A percentile compares a stretch with the other conserved stretches of the same genome.
Evolutionary conservation across 805 yeast species (phyloP).

Genomic region (Ogataea degrootiae): DNA sequence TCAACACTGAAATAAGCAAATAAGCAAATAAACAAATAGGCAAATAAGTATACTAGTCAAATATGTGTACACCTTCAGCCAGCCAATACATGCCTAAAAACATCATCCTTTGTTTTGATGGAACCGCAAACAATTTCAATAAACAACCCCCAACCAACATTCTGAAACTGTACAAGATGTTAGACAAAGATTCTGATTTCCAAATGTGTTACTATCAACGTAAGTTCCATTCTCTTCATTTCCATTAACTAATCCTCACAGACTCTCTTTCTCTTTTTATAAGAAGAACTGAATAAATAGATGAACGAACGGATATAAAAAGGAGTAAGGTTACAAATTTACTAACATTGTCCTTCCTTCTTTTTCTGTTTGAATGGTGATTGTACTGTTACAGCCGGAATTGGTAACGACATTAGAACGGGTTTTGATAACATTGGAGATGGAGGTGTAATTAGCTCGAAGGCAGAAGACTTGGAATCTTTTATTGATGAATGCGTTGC

Average conservation of each 20-base stretch:
- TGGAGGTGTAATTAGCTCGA: slow-evolving; percentile 13
- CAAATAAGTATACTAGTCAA: no score
- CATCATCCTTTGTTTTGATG: slow-evolving; percentile 57
- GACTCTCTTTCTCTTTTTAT: no score
- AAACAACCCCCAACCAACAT: slow-evolving; percentile 51
- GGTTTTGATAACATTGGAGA: slow-evolving; percentile 29
- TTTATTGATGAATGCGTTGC: slow-evolving; percentile 38
- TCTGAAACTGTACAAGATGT: slow-evolving; percentile 45
- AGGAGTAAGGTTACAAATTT: neutral
- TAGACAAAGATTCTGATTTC: slow-evolving; percentile 38
- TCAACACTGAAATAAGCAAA: no score
- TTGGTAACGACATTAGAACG: slow-evolving; percentile 48
- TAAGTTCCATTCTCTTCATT: slow-evolving; percentile 9
- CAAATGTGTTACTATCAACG: slow-evolving; percentile 63
- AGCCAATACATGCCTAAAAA: slow-evolving; percentile 28
- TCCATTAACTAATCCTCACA: no score
- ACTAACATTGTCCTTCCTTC: neutral
- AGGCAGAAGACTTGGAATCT: slow-evolving; percentile 8
- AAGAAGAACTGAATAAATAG: no score
- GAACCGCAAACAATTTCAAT: slow-evolving; percentile 57
- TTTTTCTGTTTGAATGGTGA: no score
- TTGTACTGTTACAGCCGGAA: slow-evolving; percentile 38
- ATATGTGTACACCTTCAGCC: neutral
- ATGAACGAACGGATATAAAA: no score
- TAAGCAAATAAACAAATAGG: no score